Evolutionary conservation across 2,329 filamentous ascomycete genomes (phyloP).

Genomic region (Kalmusia sp.): DNA sequence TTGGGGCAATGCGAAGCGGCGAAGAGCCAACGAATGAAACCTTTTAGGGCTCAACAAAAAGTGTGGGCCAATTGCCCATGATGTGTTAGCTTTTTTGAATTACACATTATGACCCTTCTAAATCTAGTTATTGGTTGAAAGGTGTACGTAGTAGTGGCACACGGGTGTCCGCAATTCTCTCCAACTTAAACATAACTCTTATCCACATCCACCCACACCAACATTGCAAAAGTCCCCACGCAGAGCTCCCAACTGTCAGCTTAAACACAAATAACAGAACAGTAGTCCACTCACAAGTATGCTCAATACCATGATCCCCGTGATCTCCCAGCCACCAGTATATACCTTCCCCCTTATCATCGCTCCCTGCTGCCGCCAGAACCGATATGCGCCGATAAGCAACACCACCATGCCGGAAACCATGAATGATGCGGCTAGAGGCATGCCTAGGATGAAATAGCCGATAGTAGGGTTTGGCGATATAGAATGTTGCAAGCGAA

Average conservation of each 20-base stretch:
- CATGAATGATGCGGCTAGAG: conserved; percentile 61
- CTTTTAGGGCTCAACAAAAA: no score
- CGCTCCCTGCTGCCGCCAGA: conserved; percentile 67
- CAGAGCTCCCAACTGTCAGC: conserved; percentile 17
- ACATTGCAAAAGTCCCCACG: conserved; percentile 14
- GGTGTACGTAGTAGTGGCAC: no score
- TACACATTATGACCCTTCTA: no score
- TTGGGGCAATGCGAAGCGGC: no score
- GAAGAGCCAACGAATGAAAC: no score
- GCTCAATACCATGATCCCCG: conserved; percentile 54
- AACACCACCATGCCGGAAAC: conserved; percentile 57
- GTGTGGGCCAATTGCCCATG: no score
- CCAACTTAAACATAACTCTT: conserved; percentile 18
- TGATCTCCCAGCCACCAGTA: conserved; percentile 66
- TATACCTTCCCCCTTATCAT: conserved; percentile 64
- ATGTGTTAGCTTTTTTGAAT: no score
- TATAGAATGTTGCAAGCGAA: conserved; percentile 63
- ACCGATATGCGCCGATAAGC: conserved; percentile 63
- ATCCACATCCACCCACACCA: conserved; percentile 14
- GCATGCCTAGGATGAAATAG: conserved; percentile 67
- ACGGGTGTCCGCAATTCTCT: not conserved
- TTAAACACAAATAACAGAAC: conserved; percentile 15
- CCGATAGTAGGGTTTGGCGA: conserved; percentile 58
- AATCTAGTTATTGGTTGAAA: no score
- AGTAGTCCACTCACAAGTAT: conserved; percentile 54